These are phyloP conservation scores for Xylariaceae sp. DNA, from an alignment of 2,329 filamentous ascomycete genomes.

Conservation along the genomic window DNA sequence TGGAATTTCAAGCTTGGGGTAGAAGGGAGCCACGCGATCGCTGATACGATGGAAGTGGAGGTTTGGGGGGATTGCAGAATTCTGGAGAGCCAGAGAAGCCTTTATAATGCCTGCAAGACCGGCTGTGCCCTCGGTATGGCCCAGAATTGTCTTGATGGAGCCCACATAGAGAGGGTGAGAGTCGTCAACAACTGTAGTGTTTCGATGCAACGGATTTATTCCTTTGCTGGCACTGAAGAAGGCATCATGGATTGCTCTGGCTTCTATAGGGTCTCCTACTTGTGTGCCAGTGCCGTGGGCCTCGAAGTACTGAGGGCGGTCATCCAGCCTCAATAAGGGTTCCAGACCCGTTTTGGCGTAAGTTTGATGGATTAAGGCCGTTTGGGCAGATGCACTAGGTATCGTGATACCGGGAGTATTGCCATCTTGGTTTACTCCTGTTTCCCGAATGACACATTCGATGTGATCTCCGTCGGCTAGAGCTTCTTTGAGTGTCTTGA, in stretches of 20 bases:
- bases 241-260: constrained; percentile 21
- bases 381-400: constrained; percentile 24
- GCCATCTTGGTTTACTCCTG: constrained; percentile 24
- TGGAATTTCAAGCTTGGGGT: constrained; percentile 4
- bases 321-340: background rate
- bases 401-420: constrained; percentile 23
- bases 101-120: constrained; percentile 12
- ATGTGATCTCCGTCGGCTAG: constrained; percentile 33
- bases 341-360: constrained; percentile 25
- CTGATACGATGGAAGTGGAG: constrained; percentile 4
- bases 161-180: constrained; percentile 4
- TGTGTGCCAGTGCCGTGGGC: constrained; percentile 30
- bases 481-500: constrained; percentile 49
- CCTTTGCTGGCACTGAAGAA: constrained; percentile 10
- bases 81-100: constrained; percentile 5
- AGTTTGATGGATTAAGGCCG: constrained; percentile 19
- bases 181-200: too few species aligned
- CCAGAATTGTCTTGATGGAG: constrained; percentile 18
- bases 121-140: constrained; percentile 15
- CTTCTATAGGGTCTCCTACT: constrained; percentile 30
- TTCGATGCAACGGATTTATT: background rate
- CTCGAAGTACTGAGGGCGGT: constrained; percentile 28
- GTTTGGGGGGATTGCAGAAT: constrained; percentile 11
- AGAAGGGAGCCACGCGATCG: constrained; percentile 3
- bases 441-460: constrained; percentile 25